A percentile compares a stretch with the other conserved stretches of the same genome.
Conservation (phyloP, 805 yeast genomes). For the Komagataella pseudopastoris region DNA sequence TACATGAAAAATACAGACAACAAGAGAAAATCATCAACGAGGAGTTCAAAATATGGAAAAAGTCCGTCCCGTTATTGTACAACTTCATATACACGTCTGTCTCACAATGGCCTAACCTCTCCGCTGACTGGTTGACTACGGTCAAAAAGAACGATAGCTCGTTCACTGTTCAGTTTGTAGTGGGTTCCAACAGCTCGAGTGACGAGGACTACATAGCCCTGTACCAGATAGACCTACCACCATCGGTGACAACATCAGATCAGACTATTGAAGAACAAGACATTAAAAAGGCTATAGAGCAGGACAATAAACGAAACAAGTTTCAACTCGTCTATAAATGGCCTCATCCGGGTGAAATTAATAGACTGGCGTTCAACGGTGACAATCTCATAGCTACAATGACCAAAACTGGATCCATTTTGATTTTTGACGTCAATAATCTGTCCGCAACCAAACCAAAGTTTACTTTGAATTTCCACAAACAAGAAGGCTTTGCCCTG, state of each 20-base stretch:
- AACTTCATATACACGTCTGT: constrained; percentile 60
- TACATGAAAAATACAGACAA: constrained; percentile 27
- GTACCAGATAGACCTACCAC: constrained; percentile 31
- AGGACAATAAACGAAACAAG: constrained; percentile 20
- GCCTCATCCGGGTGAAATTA: constrained; percentile 56
- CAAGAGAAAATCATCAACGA: constrained; percentile 57
- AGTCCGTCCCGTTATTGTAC: constrained; percentile 67
- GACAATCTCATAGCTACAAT: constrained; percentile 38
- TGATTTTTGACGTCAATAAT: constrained; percentile 22
- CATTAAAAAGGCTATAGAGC: constrained; percentile 8
- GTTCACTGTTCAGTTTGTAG: constrained; percentile 19
- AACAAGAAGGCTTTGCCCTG: constrained; percentile 54
- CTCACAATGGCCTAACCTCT: constrained; percentile 55
- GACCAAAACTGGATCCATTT: constrained; percentile 36
- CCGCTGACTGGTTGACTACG: constrained; percentile 57
- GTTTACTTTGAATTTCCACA: constrained; percentile 36
- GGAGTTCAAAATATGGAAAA: constrained; percentile 76
- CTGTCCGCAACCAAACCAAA: constrained; percentile 8
- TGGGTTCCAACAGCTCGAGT: constrained; percentile 33
- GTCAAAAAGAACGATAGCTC: constrained; percentile 4
- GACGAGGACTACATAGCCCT: constrained; percentile 30
- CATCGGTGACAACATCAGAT: constrained; percentile 20
- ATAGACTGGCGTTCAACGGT: constrained; percentile 43
- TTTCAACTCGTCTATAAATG: constrained; percentile 33
- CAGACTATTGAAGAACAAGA: constrained; percentile 2